phyloP scores from a whole-genome alignment of 2,329 filamentous ascomycete species.

The Pseudopithomyces chartarum region DNA sequence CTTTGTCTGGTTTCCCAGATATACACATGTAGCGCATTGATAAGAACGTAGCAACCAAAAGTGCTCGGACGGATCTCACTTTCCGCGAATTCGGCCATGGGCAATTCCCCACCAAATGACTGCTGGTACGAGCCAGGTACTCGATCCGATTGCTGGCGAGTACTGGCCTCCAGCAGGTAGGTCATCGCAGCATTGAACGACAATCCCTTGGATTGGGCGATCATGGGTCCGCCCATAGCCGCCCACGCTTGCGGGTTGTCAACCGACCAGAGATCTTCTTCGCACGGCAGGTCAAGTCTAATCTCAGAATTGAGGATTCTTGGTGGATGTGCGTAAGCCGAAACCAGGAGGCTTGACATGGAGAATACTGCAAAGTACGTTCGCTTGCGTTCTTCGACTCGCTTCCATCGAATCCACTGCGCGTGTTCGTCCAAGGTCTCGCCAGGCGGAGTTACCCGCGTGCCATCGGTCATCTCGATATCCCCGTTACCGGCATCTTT shows the following conservation, averaged over 20 bases:
- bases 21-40: slow-evolving; percentile 95
- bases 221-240: slow-evolving; percentile 72
- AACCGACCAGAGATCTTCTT: slow-evolving; percentile 88
- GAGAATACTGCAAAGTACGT: slow-evolving; percentile 91
- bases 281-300: slow-evolving; percentile 83
- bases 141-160: slow-evolving; percentile 57
- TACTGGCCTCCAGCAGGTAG: slow-evolving; percentile 78
- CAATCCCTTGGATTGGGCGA: slow-evolving; percentile 71
- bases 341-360: slow-evolving; percentile 86
- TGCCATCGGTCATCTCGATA: slow-evolving; percentile 61
- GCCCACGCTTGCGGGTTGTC: slow-evolving; percentile 83
- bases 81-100: slow-evolving; percentile 57
- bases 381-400: slow-evolving; percentile 85
- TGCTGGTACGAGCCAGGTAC: slow-evolving; percentile 48
- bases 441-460: slow-evolving; percentile 49
- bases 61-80: slow-evolving; percentile 80
- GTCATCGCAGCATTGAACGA: slow-evolving; percentile 84
- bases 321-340: slow-evolving; percentile 90
- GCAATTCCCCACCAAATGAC: slow-evolving; percentile 54
- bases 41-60: slow-evolving; percentile 88
- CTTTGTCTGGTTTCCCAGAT: slow-evolving; percentile 97
- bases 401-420: slow-evolving; percentile 92
- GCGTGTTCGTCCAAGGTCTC: slow-evolving; percentile 61
- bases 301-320: slow-evolving; percentile 95
- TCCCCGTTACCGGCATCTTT: slow-evolving; percentile 57